Percentiles rank a stretch among this genome's conserved stretches.
Conservation (phyloP, 805 yeast species). For the Pichia sporocuriosa region DNA sequence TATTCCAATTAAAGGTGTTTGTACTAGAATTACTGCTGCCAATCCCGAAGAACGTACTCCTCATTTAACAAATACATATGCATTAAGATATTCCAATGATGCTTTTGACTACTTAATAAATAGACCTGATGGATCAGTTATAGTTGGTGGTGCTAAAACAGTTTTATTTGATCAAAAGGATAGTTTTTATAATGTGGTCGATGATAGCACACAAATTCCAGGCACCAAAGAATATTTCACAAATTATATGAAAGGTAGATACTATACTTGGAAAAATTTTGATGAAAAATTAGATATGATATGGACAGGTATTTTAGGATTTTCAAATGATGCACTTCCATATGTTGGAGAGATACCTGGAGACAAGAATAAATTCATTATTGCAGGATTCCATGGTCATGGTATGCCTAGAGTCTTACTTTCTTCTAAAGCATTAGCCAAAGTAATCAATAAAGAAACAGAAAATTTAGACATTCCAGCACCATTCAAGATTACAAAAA, state of each 20-base stretch:
- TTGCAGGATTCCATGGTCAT: conserved; percentile 46
- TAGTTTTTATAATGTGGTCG: conserved; percentile 27
- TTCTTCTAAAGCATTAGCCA: conserved; percentile 35
- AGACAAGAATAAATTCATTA: conserved; percentile 29
- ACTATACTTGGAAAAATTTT: conserved; percentile 29
- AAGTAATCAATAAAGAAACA: conserved; percentile 6
- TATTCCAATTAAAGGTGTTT: conserved; percentile 31
- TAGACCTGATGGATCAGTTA: conserved; percentile 32
- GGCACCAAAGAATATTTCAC: conserved; percentile 22
- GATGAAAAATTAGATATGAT: conserved; percentile 21
- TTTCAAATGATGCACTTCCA: conserved; percentile 35
- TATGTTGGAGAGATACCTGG: conserved; percentile 35
- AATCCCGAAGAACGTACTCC: conserved; percentile 23
- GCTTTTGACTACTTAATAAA: conserved; percentile 32
- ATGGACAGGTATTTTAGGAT: conserved; percentile 47
- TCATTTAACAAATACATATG: conserved; percentile 32
- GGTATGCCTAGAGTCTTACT: conserved; percentile 44
- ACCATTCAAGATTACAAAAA: conserved; percentile 19
- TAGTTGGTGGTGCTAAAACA: conserved; percentile 31
- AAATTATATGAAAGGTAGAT: conserved; percentile 18
- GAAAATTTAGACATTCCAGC: conserved; percentile 16
- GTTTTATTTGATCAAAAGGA: conserved; percentile 21
- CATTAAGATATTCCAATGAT: conserved; percentile 21
- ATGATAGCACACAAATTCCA: conserved; percentile 30
- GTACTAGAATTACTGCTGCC: conserved; percentile 24